Evolutionary conservation across 805 yeast genomes (phyloP), one percentile per base, ranked within the genome.

Genomic region (Metahyphopichia silvanorum): DNA sequence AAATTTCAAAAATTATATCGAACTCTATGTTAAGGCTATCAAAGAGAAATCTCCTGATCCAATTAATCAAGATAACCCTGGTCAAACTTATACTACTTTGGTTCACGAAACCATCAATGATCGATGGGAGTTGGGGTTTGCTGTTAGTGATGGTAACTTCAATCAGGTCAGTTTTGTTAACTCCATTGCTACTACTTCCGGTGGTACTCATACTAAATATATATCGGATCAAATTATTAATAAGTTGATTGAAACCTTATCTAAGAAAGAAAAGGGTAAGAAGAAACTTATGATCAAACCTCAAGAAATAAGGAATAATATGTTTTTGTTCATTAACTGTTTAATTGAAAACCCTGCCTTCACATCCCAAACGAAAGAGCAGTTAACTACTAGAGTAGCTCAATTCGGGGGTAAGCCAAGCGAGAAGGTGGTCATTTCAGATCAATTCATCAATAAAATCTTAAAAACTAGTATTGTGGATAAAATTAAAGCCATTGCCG

Each of bases 311-410:
- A 80, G 82, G 53, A 87, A 82, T 60, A 83, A 88, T 57, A 85
- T 93, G 81, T 93, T 93, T 49, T 51, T 93, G 21, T 93, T 93
- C 49, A 69, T 93, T 40, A 93, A 93, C 58, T 87, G 96, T 71
- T 69, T 89, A 46, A 80, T 93, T 60, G 96, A 88, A 54, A 93
- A 93, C 48, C 98, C 98, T 0, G 94, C 98, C 0, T 93, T 93
- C 56, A 88, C 97, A 0, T 89, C 98, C 1, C 98, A 93, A 63
- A 93, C 98, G 0, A 93, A 93, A 53, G 98, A 93, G 57, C 96
- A 88, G 53, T 66, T 93, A 49, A 89, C 96, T 16, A 87, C 98
- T 1, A 80, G 93, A 53, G 79, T 80, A 0, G 71, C 83, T 13
- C 94, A 89, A 44, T 93, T 91, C 66, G 97, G 97, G 17, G 86